These are phyloP conservation scores for Myxozyma mucilagina DNA, from an alignment of 805 yeast genomes.

Conservation along the genomic window DNA sequence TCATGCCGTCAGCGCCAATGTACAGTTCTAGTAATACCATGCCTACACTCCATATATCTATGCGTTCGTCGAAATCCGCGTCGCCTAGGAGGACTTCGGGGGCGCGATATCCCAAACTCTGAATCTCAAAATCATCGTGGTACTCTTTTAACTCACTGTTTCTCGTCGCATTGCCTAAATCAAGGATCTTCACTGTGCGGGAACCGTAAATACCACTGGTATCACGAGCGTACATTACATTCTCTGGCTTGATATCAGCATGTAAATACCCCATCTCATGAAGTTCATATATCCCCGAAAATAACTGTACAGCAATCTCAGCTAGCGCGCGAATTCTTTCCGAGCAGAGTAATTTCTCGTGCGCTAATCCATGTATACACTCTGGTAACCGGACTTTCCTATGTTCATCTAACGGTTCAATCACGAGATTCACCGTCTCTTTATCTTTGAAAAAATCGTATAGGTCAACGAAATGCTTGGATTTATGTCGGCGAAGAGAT, in stretches of 20 bases:
- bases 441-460: slow-evolving; percentile 4
- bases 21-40: slow-evolving; percentile 33
- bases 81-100: slow-evolving; percentile 37
- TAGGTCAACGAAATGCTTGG: slow-evolving; percentile 7
- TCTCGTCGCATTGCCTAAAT: slow-evolving; percentile 33
- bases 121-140: slow-evolving; percentile 33
- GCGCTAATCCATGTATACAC: slow-evolving; percentile 22
- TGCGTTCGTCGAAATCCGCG: slow-evolving; percentile 26
- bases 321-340: slow-evolving; percentile 28
- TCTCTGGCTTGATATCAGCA: slow-evolving; percentile 36
- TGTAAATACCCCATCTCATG: slow-evolving; percentile 32
- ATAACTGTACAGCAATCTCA: slow-evolving; percentile 32
- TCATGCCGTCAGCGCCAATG: slow-evolving; percentile 3
- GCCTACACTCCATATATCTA: slow-evolving; percentile 36
- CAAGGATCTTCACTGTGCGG: slow-evolving; percentile 31
- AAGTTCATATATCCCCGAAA: slow-evolving; percentile 30
- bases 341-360: slow-evolving; percentile 18
- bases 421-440: slow-evolving; percentile 6
- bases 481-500: slow-evolving; percentile 8
- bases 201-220: background rate
- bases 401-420: slow-evolving; percentile 20
- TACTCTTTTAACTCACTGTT: slow-evolving; percentile 19
- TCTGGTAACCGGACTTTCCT: slow-evolving; percentile 16
- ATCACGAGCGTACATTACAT: slow-evolving; percentile 21
- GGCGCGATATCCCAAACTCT: slow-evolving; percentile 34